Evolutionary conservation across 805 yeast species (phyloP).

Genomic region (Kuraishia borneana): DNA sequence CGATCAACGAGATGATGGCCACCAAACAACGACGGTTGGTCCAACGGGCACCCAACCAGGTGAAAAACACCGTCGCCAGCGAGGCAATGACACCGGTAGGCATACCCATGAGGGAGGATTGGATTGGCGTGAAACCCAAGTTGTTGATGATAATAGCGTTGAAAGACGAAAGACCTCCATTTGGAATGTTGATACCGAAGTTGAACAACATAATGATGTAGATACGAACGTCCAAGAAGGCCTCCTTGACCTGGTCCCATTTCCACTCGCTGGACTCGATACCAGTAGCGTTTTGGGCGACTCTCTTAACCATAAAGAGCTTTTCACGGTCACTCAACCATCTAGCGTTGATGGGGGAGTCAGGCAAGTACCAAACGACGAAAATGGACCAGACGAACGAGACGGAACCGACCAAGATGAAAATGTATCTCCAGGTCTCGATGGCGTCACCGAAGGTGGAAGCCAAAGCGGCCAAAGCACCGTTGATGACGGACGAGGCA

Average conservation of each 20-base stretch:
- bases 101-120: constrained; percentile 40
- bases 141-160: constrained; percentile 38
- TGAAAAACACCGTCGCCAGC: constrained; percentile 21
- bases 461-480: constrained; percentile 4
- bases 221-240: constrained; percentile 34
- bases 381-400: constrained; percentile 18
- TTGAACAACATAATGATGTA: constrained; percentile 34
- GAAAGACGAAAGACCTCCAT: constrained; percentile 43
- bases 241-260: constrained; percentile 30
- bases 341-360: neutral
- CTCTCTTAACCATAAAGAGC: constrained; percentile 27
- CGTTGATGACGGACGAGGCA: constrained; percentile 22
- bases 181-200: constrained; percentile 32
- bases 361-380: constrained; percentile 26
- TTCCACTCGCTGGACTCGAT: constrained; percentile 36
- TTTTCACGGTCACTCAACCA: constrained; percentile 20
- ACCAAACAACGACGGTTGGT: constrained; percentile 26
- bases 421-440: constrained; percentile 1
- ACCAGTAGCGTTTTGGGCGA: constrained; percentile 40
- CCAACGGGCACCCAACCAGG: constrained; percentile 26
- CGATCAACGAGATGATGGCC: constrained; percentile 39
- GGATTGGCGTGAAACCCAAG: constrained; percentile 33
- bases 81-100: constrained; percentile 46
- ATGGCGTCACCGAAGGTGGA: neutral
- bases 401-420: constrained; percentile 18